These are phyloP conservation scores for Penicillium bialowiezense DNA, from an alignment of 495 filamentous ascomycete genomes.

Conservation along the genomic window DNA sequence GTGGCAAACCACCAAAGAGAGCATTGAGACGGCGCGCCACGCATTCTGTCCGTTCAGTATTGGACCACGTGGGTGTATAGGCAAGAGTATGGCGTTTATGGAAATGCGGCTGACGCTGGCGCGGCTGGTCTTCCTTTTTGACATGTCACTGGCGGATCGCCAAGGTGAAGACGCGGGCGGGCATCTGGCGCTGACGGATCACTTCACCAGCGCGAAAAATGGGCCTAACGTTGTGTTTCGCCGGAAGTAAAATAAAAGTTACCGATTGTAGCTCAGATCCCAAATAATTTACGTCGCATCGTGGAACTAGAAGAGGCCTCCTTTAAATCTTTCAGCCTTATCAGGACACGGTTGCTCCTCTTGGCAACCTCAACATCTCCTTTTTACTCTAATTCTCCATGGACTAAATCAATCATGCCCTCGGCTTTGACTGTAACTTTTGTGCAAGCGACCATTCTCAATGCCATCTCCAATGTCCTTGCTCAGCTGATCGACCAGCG, in stretches of 20 bases:
- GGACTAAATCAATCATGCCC: conserved; percentile 14
- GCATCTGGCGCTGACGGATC: conserved; percentile 45
- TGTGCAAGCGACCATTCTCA: conserved; percentile 68
- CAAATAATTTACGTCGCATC: no score
- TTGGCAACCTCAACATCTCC: conserved; percentile 13
- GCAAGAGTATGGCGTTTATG: conserved; percentile 55
- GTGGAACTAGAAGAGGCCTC: conserved; percentile 3
- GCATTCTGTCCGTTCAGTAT: conserved; percentile 58
- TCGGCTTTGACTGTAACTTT: conserved; percentile 64
- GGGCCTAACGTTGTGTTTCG: conserved; percentile 43
- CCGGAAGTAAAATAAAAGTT: conserved; percentile 4
- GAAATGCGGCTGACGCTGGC: conserved; percentile 53
- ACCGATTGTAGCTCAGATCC: no score
- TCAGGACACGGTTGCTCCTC: conserved; percentile 34
- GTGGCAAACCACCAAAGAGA: conserved; percentile 36
- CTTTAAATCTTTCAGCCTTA: conserved; percentile 7
- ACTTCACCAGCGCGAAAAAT: conserved; percentile 46
- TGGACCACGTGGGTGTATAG: conserved; percentile 56
- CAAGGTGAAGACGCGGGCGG: conserved; percentile 39
- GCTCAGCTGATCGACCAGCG: conserved; percentile 77
- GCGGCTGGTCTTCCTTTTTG: conserved; percentile 45
- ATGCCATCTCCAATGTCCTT: conserved; percentile 73
- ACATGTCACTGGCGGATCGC: conserved; percentile 40
- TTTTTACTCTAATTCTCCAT: no score
- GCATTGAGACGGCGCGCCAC: conserved; percentile 36